phyloP scores from a whole-genome alignment of 1,284 basidiomycete species.

The Rhodotorula sp. region DNA sequence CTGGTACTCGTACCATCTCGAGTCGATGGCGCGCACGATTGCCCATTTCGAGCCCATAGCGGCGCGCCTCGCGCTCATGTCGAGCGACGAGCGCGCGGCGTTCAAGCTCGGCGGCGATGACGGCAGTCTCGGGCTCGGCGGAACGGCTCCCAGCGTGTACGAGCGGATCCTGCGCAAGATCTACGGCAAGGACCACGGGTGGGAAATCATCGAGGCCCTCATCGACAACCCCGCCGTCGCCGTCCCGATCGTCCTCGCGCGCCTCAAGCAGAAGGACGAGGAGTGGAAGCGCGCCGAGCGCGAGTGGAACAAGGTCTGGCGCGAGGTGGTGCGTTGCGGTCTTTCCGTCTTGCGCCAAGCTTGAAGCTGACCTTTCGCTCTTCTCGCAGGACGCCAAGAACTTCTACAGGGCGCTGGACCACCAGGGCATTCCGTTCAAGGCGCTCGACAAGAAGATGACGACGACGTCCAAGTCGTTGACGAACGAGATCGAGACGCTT shows the following conservation, averaged over 20 bases:
- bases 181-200: constrained; percentile 80
- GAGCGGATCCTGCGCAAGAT: constrained; percentile 92
- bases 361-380: no score
- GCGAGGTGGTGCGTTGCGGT: constrained; percentile 67
- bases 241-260: constrained; percentile 85
- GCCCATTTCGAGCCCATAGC: constrained; percentile 38
- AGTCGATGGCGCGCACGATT: constrained; percentile 38
- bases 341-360: neutral
- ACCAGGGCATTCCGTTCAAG: constrained; percentile 94
- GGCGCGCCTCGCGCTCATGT: constrained; percentile 80
- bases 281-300: constrained; percentile 95
- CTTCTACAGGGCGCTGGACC: constrained; percentile 59
- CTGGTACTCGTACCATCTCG: constrained; percentile 43
- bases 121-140: constrained; percentile 69
- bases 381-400: constrained; percentile 37
- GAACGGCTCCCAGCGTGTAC: constrained; percentile 82
- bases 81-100: constrained; percentile 75
- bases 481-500: constrained; percentile 79
- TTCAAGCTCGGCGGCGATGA: constrained; percentile 73
- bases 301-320: constrained; percentile 97
- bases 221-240: constrained; percentile 90
- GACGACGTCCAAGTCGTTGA: constrained; percentile 77
- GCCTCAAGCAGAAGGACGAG: constrained; percentile 92
- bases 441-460: constrained; percentile 85
- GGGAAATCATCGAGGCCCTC: constrained; percentile 84